These are phyloP conservation scores for Aspergillus incahuasiensis DNA, from an alignment of 495 filamentous ascomycete genomes.

Conservation along the genomic window DNA sequence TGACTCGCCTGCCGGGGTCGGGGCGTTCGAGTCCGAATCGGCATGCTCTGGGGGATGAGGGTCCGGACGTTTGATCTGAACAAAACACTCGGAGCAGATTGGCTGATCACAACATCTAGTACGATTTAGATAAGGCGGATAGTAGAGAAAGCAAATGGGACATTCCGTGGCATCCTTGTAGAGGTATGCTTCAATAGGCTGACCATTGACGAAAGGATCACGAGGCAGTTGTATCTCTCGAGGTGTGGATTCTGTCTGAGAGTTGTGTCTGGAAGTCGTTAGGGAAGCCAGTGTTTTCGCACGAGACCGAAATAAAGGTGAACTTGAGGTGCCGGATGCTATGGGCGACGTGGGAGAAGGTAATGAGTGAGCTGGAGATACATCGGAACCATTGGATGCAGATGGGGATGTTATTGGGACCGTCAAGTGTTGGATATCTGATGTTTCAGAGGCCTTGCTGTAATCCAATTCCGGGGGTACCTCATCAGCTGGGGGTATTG, in stretches of 20 bases:
- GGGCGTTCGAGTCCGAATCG: constrained; percentile 47
- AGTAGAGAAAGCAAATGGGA: constrained; percentile 94
- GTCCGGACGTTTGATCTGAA: constrained; percentile 96
- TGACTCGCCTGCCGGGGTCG: constrained; percentile 34
- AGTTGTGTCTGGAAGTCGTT: constrained; percentile 62
- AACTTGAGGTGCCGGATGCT: constrained; percentile 55
- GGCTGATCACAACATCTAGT: constrained; percentile 94
- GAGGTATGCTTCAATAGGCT: constrained; percentile 82
- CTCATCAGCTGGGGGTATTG: constrained; percentile 79
- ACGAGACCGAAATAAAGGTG: constrained; percentile 60
- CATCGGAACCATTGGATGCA: constrained; percentile 70
- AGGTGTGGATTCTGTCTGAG: constrained; percentile 64
- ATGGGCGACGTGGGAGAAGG: constrained; percentile 47
- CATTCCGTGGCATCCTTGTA: constrained; percentile 91
- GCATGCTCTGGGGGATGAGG: constrained; percentile 90
- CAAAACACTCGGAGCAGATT: constrained; percentile 98
- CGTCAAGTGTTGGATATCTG: constrained; percentile 55
- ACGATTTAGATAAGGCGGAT: constrained; percentile 92
- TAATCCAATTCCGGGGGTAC: constrained; percentile 64
- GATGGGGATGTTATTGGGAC: constrained; percentile 72
- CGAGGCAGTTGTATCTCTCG: constrained; percentile 75
- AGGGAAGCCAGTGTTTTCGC: constrained; percentile 84
- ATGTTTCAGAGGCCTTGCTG: constrained; percentile 39
- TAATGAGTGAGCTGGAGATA: constrained; percentile 46
- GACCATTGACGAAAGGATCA: constrained; percentile 87